Evolutionary conservation across 108 stramenopile genomes (phyloP).

Genomic region (Ochromonas danica): DNA sequence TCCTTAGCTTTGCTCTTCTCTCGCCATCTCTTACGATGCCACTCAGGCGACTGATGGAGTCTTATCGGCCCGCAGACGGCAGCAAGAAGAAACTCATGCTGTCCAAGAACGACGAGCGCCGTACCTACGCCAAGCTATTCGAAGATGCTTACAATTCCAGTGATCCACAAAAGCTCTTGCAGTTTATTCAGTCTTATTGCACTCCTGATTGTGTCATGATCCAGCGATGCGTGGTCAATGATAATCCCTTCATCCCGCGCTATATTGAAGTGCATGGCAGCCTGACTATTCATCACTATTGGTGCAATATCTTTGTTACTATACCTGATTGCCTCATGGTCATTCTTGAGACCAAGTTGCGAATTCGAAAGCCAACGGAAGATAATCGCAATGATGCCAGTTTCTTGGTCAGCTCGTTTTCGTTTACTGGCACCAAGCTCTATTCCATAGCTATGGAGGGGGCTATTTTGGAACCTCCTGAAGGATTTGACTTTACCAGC

Average conservation of each 20-base stretch:
- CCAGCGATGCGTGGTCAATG: not conserved
- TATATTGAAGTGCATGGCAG: not conserved
- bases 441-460: not conserved
- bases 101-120: not conserved
- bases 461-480: not conserved
- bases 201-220: not conserved
- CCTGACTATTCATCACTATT: not conserved
- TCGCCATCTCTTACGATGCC: not conserved
- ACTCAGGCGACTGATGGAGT: no score
- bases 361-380: no score
- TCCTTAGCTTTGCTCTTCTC: not conserved
- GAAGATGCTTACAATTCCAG: not conserved
- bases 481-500: not conserved
- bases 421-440: not conserved
- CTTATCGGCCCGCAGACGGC: no score
- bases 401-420: not conserved
- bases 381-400: not conserved
- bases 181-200: not conserved
- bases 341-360: not conserved
- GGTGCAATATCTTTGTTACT: not conserved
- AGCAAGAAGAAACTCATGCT: not conserved
- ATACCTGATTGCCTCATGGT: slow-evolving; percentile 1
- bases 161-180: not conserved
- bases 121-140: not conserved
- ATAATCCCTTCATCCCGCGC: not conserved